A percentile compares a stretch with the other conserved stretches of the same genome.
Conservation (phyloP, 148 eudicot species). For the Rhododendron ovatum region DNA sequence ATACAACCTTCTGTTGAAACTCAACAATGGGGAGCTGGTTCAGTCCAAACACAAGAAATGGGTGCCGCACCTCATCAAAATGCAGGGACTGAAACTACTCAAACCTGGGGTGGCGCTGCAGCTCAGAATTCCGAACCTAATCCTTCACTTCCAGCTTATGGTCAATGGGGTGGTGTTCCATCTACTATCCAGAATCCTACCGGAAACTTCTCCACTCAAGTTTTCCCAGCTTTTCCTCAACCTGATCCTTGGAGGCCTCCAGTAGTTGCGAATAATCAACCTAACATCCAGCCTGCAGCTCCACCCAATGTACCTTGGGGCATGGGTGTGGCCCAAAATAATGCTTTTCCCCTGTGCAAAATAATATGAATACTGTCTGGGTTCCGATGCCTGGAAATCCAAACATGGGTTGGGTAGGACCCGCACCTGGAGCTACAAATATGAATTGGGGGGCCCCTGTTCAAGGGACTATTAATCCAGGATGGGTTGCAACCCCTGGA, state of each 20-base stretch:
- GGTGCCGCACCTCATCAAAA: conserved; percentile 8
- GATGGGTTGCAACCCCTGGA: conserved; percentile 37
- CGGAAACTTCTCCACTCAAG: conserved; percentile 39
- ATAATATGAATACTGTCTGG: conserved; percentile 34
- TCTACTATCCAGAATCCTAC: conserved; percentile 43
- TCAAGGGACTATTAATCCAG: conserved; percentile 24
- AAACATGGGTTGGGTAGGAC: conserved; percentile 62
- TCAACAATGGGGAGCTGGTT: conserved; percentile 30
- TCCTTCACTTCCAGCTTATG: conserved; percentile 30
- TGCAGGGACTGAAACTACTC: conserved; percentile 2
- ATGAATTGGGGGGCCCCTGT: conserved; percentile 35
- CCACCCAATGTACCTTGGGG: conserved; percentile 55
- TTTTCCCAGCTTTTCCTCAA: conserved; percentile 32
- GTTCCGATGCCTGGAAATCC: conserved; percentile 40
- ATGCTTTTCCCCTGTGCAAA: conserved; percentile 8
- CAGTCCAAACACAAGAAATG: conserved; percentile 7
- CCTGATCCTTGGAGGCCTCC: conserved; percentile 51
- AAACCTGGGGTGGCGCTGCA: conserved; percentile 29
- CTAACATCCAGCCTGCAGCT: conserved; percentile 22
- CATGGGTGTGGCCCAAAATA: conserved; percentile 15
- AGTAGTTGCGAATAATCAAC: conserved; percentile 22
- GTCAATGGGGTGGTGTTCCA: conserved; percentile 52
- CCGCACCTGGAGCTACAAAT: conserved; percentile 24
- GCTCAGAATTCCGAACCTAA: conserved; percentile 29
- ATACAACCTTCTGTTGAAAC: conserved; percentile 27